phyloP scores from a whole-genome alignment of 2,329 filamentous ascomycete genomes.

The Plectosphaerella sp. region DNA sequence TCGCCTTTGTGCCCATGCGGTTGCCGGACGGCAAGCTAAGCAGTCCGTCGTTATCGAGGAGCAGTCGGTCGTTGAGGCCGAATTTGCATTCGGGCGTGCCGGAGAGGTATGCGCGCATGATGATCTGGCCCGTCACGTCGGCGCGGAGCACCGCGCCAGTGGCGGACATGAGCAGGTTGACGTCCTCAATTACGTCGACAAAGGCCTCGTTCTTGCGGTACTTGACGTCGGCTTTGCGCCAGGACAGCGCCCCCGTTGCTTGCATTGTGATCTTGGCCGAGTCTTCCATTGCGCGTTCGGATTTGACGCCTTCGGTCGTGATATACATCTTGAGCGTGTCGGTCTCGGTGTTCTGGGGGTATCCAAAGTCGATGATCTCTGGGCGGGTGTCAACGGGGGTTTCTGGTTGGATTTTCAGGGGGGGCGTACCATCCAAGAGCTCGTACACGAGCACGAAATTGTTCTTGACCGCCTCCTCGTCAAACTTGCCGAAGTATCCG shows the following conservation, averaged over 20 bases:
- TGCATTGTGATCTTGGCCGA: conserved; percentile 99
- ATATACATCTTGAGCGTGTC: conserved; percentile 99
- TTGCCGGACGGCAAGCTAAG: conserved; percentile 69
- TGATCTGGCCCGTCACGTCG: conserved; percentile 94
- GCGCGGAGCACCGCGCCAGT: conserved; percentile 91
- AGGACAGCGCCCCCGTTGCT: conserved; percentile 92
- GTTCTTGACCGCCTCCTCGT: conserved; percentile 99
- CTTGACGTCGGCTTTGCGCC: conserved; percentile 95
- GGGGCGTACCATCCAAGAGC: conserved; percentile 75
- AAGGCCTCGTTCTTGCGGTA: conserved; percentile 99
- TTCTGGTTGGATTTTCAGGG: not conserved
- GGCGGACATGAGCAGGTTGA: conserved; percentile 98
- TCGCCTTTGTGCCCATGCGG: conserved; percentile 77
- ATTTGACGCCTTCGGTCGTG: conserved; percentile 97
- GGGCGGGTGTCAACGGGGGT: conserved; percentile 4
- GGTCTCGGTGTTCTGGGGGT: conserved; percentile 97
- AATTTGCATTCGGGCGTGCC: conserved; percentile 99
- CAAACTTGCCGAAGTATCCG: conserved; percentile 98
- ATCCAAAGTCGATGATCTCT: conserved; percentile 99
- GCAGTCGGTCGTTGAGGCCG: conserved; percentile 88
- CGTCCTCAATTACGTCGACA: conserved; percentile 98
- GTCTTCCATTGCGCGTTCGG: conserved; percentile 79
- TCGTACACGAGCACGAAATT: conserved; percentile 99
- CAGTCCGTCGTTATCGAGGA: conserved; percentile 75
- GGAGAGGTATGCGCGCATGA: conserved; percentile 96